Base-by-base conservation (phyloP, 108 stramenopile genomes). In the Nitzschia sp. region DNA sequence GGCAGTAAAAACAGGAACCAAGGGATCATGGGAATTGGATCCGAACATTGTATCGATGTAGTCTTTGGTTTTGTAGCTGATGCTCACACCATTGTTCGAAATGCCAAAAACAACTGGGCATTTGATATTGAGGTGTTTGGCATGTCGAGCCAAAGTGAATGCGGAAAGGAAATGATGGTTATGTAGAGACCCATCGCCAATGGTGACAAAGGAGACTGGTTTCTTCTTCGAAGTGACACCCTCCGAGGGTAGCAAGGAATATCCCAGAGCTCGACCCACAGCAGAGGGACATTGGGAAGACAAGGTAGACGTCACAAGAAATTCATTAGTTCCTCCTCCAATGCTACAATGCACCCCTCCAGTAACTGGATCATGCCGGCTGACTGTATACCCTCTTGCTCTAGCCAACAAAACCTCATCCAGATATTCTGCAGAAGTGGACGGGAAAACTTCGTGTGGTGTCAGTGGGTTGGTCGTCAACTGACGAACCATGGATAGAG, bases 161-260 rank as follows among this genome's bases (percentile, higher is more conserved):
- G 88, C 72, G 14, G 88, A 79, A 24, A 90, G 80, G 51, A 91
- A 91, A 70, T 92, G 90, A 11, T 86, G 87, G 70, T 95, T 92
- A 75, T 90, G 89, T 8, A 89, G 55, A 15, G 84, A 86, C 51
- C 94, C 94, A 77, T 95, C 94, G 10, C 94, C 94, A 24, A 95
- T 65, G 21, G 86, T 85, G 10, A 87, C 89, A 69, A 89, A 84
- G 10, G 83, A 83, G 25, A 95, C 55, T 34, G 77, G 84, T 52
- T 69, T 71, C 20, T 51, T 61, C 29, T 57, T 20, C 19, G 73
- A 65, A 10, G 19, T 20, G 24, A 55, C 55, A 10, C 26, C 50
- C 8, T 41, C 11, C 11, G 53, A 11, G 40, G 74, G 66, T 53
- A 70, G 57, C 34, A 92, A 69, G 0, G 89, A 81, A 69, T 86